Conservation (phyloP, 2,329 filamentous ascomycete genomes). For the Calonectria pseudoreteaudii region DNA sequence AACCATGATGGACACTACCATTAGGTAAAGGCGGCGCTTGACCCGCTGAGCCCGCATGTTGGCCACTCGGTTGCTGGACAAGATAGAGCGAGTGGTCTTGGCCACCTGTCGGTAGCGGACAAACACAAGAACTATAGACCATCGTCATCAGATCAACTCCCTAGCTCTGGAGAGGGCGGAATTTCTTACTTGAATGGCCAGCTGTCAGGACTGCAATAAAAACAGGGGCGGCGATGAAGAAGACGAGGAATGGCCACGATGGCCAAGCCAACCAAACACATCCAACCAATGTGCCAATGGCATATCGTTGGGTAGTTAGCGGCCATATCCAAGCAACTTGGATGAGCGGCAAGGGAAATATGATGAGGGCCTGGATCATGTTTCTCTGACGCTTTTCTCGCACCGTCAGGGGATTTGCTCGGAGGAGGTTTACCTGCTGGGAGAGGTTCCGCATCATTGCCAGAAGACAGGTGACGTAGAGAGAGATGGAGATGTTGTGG, state of each 20-base stretch:
- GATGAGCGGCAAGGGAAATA: constrained; percentile 65
- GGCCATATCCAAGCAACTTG: constrained; percentile 63
- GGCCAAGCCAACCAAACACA: constrained; percentile 58
- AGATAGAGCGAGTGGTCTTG: constrained; percentile 52
- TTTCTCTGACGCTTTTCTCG: constrained; percentile 57
- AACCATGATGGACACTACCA: constrained; percentile 63
- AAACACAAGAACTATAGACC: constrained; percentile 57
- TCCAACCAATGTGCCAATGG: constrained; percentile 61
- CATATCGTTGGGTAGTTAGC: constrained; percentile 60
- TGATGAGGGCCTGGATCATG: constrained; percentile 63
- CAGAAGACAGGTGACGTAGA: constrained; percentile 64
- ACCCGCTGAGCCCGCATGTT: constrained; percentile 59
- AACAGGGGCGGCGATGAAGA: constrained; percentile 60
- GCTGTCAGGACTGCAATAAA: constrained; percentile 57
- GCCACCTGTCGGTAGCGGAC: constrained; percentile 60
- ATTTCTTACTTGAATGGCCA: constrained; percentile 60
- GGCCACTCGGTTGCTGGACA: constrained; percentile 55
- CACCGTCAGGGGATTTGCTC: constrained; percentile 53
- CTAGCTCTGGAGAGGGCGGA: not conserved
- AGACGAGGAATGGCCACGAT: constrained; percentile 61
- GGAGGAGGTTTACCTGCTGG: constrained; percentile 59
- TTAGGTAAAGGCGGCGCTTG: constrained; percentile 65
- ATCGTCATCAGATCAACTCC: not conserved
- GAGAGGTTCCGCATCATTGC: constrained; percentile 67
- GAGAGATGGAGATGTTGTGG: constrained; percentile 58